Base-by-base conservation (phyloP, 257 asterid genomes). In the Fraxinus anomala region DNA sequence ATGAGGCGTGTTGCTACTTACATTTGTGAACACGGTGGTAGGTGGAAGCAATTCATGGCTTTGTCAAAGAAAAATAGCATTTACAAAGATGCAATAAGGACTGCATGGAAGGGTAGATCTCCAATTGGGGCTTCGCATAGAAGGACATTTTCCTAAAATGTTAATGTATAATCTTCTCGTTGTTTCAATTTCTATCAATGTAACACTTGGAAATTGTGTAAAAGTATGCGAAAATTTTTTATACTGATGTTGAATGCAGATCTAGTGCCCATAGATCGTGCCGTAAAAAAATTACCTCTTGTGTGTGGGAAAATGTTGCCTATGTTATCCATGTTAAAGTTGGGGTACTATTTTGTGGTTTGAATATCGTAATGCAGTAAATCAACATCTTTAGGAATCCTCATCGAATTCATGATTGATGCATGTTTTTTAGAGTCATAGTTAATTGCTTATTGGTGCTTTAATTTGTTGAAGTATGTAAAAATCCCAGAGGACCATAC, bases 1-100 rank as follows among this genome's bases (percentile, higher is more conserved):
- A 94, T 92, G 97, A 88, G 98, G 80, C 97, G 97, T 82, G 97
- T 91, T 83, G 97, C 97, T 66, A 97, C 98, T 77, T 94, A 91
- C 83, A 92, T 94, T 34, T 92, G 92, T 86, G 91, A 92, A 86
- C 91, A 92, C 87, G 97, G 93, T 37, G 97, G 97, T 68, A 86
- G 98, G 78, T 94, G 97, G 97, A 92, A 89, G 96, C 93, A 88
- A 76, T 94, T 96, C 40, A 94, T 94, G 83, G 97, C 96, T 0
- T 76, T 92, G 85, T 94, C 97, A 21, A 94, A 92, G 96, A 94
- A 94, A 85, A 94, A 92, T 79, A 91, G 87, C 49, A 89, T 89
- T 68, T 92, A 92, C 86, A 92, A 89, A 89, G 97, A 92, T 88
- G 96, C 97, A 73, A 94, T 94, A 97, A 97, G 91, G 85, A 94